A percentile compares a stretch with the other conserved stretches of the same genome.
These are phyloP conservation scores for Teratosphaeria pseudoeucalypti DNA, from an alignment of 2,329 filamentous ascomycete species.

Conservation along the genomic window DNA sequence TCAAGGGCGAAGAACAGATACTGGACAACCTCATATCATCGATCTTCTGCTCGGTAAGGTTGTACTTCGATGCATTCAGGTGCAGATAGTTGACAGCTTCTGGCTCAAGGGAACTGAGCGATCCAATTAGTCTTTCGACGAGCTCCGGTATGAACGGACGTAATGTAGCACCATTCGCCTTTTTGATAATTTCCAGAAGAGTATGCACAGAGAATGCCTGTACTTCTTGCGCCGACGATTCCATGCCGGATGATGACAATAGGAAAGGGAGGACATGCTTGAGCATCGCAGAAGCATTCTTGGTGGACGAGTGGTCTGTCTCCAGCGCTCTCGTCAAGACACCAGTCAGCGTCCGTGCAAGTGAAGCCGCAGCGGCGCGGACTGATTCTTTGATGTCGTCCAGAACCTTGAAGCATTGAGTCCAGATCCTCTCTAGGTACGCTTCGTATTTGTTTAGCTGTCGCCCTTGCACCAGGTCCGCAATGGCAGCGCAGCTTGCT, in stretches of 20 bases:
- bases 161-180: conserved; percentile 63
- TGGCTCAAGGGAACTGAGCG: conserved; percentile 80
- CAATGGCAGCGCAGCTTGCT: conserved; percentile 81
- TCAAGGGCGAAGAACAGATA: conserved; percentile 78
- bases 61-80: conserved; percentile 72
- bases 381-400: conserved; percentile 95
- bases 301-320: conserved; percentile 55
- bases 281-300: conserved; percentile 68
- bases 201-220: conserved; percentile 70
- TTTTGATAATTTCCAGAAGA: conserved; percentile 81
- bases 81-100: conserved; percentile 88
- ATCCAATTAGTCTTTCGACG: conserved; percentile 66
- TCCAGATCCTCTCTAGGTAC: conserved; percentile 79
- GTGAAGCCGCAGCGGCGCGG: conserved; percentile 63
- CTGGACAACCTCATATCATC: conserved; percentile 75
- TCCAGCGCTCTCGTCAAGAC: conserved; percentile 78
- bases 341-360: conserved; percentile 77
- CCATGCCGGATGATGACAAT: conserved; percentile 76
- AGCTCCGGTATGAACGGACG: conserved; percentile 73
- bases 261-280: conserved; percentile 82
- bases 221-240: conserved; percentile 80
- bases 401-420: conserved; percentile 74
- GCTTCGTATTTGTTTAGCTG: conserved; percentile 60
- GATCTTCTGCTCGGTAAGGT: conserved; percentile 77
- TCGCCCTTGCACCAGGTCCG: conserved; percentile 75